These are phyloP conservation scores for Ogataea henricii DNA, from an alignment of 805 yeast species.

Conservation along the genomic window DNA sequence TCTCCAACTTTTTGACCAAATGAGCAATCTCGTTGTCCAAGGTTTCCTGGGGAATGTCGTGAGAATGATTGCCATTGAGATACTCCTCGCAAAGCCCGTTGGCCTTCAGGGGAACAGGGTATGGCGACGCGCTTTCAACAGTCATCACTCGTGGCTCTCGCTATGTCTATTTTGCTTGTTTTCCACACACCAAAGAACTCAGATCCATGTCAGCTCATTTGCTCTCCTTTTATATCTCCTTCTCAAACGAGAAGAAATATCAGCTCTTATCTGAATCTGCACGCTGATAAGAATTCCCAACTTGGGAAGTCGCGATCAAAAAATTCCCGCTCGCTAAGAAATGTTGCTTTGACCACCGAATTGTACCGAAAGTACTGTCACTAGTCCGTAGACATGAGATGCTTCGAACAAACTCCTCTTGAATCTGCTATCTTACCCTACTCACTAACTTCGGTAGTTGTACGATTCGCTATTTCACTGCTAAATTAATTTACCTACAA, in stretches of 20 bases:
- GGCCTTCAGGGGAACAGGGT: slow-evolving; percentile 22
- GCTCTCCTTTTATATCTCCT: background rate
- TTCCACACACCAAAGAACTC: background rate
- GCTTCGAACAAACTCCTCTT: too few relatives aligned
- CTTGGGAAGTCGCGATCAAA: slow-evolving; percentile 8
- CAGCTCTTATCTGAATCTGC: slow-evolving; percentile 2
- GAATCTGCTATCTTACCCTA: too few relatives aligned
- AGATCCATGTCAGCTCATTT: background rate
- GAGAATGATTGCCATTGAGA: slow-evolving; percentile 19
- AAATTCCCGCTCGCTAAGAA: background rate
- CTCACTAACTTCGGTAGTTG: too few relatives aligned
- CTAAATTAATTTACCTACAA: background rate
- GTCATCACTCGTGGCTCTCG: slow-evolving; percentile 14
- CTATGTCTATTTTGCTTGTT: too few relatives aligned
- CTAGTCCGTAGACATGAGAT: too few relatives aligned
- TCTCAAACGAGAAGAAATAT: too few relatives aligned
- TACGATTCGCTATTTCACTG: background rate
- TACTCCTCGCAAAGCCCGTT: slow-evolving; percentile 25
- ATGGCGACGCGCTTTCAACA: slow-evolving; percentile 15
- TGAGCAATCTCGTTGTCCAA: slow-evolving; percentile 25
- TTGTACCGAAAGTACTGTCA: background rate
- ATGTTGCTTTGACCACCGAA: background rate
- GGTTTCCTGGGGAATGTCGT: slow-evolving; percentile 28
- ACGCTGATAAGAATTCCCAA: slow-evolving; percentile 6
- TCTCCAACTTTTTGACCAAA: slow-evolving; percentile 22